phyloP scores from a whole-genome alignment of 163 green algal genomes.

The Prototheca cutis region DNA sequence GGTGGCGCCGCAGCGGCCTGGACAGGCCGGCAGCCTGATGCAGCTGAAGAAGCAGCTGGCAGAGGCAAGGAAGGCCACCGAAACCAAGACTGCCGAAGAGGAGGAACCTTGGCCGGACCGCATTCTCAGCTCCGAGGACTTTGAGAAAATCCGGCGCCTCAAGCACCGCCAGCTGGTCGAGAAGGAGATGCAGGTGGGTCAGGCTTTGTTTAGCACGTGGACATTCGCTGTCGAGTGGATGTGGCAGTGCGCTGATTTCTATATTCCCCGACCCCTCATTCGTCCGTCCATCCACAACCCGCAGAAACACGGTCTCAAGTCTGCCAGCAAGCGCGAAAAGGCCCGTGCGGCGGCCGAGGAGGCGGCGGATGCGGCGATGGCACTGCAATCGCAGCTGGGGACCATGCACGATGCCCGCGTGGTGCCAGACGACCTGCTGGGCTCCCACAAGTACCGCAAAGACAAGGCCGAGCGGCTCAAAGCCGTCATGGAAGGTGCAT shows the following conservation, averaged over 20 bases:
- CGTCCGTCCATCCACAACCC: no score
- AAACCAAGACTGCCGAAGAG: slow-evolving; percentile 34
- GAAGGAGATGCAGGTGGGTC: slow-evolving; percentile 22
- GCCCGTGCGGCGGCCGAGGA: slow-evolving; percentile 54
- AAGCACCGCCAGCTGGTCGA: slow-evolving; percentile 28
- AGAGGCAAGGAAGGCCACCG: slow-evolving; percentile 27
- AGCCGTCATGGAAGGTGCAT: slow-evolving; percentile 57
- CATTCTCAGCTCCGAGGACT: slow-evolving; percentile 37
- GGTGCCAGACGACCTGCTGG: slow-evolving; percentile 31
- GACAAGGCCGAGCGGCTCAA: slow-evolving; percentile 73
- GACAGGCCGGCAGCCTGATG: slow-evolving; percentile 36
- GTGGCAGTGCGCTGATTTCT: no score
- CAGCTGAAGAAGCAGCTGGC: slow-evolving; percentile 54
- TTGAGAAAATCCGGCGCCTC: slow-evolving; percentile 60
- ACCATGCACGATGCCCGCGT: slow-evolving; percentile 35
- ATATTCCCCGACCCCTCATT: no score
- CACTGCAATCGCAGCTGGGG: slow-evolving; percentile 28
- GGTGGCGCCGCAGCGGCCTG: no score
- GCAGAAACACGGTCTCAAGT: slow-evolving; percentile 69
- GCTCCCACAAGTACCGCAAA: slow-evolving; percentile 44
- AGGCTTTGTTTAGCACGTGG: no score
- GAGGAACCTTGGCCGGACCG: not conserved
- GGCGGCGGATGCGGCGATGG: slow-evolving; percentile 60
- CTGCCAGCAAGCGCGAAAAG: slow-evolving; percentile 38
- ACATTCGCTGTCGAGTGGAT: no score